Base-by-base conservation (phyloP, 768 basidiomycete species). In the Gloeostereum incarnatum region DNA sequence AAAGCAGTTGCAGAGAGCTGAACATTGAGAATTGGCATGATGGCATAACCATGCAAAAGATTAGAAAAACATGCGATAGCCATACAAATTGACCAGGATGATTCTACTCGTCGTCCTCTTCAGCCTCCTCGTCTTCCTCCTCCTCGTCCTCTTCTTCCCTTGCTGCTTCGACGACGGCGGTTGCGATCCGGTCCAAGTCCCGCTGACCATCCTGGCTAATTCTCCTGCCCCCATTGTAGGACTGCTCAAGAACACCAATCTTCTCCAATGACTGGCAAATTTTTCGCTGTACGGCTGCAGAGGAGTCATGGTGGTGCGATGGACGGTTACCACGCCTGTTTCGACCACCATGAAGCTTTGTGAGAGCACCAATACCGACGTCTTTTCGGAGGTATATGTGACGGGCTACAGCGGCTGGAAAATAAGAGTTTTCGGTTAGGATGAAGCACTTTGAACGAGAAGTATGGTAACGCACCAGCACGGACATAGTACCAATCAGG, bases 361-460 rank as follows among this genome's bases (percentile, higher is more conserved):
- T 81, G 25, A 96, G 77, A 20, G 86, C 86, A 53, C 91, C 92
- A 47, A 94, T 78, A 54, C 92, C 92, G 53, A 93, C 89, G 58
- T 89, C 85, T 71, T 94, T 93, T 61, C 94, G 89, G 61, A 99
- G 86, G 78, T 99, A 98, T 66, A 97, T 96, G 81, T 97, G 94
- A 56, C 94, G 84, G 65, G 94, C 94, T 54, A 98, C 68, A 47
- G 93, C 89, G 59, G 93, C 93, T 96, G 53, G 30, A 38, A 23
- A 23, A 36, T 40, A 16, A 6, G 21, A 31, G 35, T 13, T 27
- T n/a, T 41, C 9, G 21, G 2, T 26, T 9, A 8, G 20, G 3
- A 1, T 13, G n/a, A 38, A n/a, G 14, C 26, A 22, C 18, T 17
- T n/a, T 34, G 8, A 8, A 11, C 4, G 25, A 14, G 25, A 23